Evolutionary conservation across 148 eudicot species (phyloP), one percentile per base, ranked within the genome.

Genomic region (Polygonum aviculare): DNA sequence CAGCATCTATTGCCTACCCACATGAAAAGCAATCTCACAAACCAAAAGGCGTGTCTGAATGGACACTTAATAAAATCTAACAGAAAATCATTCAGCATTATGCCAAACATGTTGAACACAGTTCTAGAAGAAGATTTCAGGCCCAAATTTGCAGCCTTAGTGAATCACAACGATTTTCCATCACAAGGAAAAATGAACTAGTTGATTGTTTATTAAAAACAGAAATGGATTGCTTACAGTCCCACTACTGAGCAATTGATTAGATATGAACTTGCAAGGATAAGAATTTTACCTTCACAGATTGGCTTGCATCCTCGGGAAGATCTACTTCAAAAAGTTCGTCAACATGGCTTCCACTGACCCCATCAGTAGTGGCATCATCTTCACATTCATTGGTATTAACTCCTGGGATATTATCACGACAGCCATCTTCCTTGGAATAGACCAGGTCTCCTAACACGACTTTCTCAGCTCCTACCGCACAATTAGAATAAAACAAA

Each of bases 371-470:
- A 75, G 72, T 45, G 63, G 62, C 51, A 72, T 79, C 87, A 72
- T 83, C 88, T 76, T 83, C 93, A 74, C 75, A 79, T 74, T 83
- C 92, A 48, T 77, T 57, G 50, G n/a, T 54, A 47, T 31, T 47
- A 36, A 73, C 69, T 76, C 51, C 69, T 67, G 72, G 72, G 38
- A 82, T 55, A 36, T 59, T 83, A 77, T 84, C 86, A 21, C 76
- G 85, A 69, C 77, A 31, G 39, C 74, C 69, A 80, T 90, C 86
- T 78, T 85, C 90, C 80, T 88, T 92, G 76, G 87, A 85, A 80
- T 85, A 87, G 54, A 94, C 98, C 82, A 94, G 87, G 85, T 94
- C 98, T 81, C 98, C 98, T 59, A 90, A 83, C 75, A 90, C 90
- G 75, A 92, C 92, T 76, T 84, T 85, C 50, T 85, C 83, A 72